Evolutionary conservation across 2,329 filamentous ascomycete genomes (phyloP), one percentile per base, ranked within the genome.

Genomic region (Fusarium hainanense): DNA sequence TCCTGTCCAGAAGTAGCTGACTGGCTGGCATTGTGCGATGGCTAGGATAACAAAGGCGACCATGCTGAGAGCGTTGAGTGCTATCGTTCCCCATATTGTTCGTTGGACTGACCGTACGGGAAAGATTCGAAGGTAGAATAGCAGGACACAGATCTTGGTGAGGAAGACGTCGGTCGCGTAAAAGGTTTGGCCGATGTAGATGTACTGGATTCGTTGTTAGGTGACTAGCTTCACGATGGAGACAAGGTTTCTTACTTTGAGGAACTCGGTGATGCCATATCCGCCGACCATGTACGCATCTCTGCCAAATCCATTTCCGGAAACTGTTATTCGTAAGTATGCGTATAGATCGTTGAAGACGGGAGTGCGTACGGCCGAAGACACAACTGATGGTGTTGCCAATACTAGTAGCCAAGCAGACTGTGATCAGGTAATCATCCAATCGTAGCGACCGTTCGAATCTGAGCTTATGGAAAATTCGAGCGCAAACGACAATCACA

Each of bases 121-220:
- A 5, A 69, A 69, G n/a, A 69, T 65, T 1, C 65, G 55, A 6
- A 69, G 65, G 25, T 56, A 69, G 14, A 69, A 69, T 23, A 69
- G 66, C 0, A 69, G 27, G 14, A 69, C 49, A 7, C 60, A 60
- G 6, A 69, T 59, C 4, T 69, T 69, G 18, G 63, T 51, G 4
- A 44, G 42, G 4, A 68, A 66, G 4, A 69, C 43, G 9, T 69
- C 65, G 3, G 41, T 34, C 7, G 62, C 57, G 25, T 69, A 69
- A 3, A 69, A 42, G 2, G 54, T 54, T 7, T 68, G 64, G 1
- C 54, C 42, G 1, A 57, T 50, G n/a, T 69, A 69, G 7, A 69
- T 58, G 1, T 43, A 63, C 46, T 65, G 14, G 8, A 25, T 2
- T 5, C 18, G 6, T 37, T 37, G 32, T 65, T 28, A 63, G 40